Evolutionary conservation across 2,329 filamentous ascomycete species (phyloP).

Genomic region (Thyridium curvatum): DNA sequence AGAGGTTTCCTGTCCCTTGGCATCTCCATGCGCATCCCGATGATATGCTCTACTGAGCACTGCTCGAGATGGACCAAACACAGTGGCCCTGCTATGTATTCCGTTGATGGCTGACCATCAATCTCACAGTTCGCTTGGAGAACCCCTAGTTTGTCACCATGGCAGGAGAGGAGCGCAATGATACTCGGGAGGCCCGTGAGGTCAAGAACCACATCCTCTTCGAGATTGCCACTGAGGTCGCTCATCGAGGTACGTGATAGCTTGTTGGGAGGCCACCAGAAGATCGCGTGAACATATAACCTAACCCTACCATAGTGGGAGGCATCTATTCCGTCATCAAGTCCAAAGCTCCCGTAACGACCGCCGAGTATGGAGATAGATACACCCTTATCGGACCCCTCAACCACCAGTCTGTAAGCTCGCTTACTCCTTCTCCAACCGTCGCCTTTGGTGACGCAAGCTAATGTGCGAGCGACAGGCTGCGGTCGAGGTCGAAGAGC

Average conservation of each 20-base stretch:
- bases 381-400: conserved; percentile 94
- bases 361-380: conserved; percentile 94
- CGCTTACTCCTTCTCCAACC: not conserved
- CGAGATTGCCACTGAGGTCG: conserved; percentile 94
- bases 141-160: conserved; percentile 20
- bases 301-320: conserved; percentile 57
- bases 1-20: no score
- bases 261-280: not conserved
- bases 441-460: not conserved
- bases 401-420: conserved; percentile 77
- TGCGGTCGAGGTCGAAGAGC: conserved; percentile 93
- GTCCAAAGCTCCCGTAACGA: conserved; percentile 96
- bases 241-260: conserved; percentile 71
- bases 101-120: no score
- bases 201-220: conserved; percentile 95
- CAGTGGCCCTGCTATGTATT: no score
- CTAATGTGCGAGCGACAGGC: conserved; percentile 48
- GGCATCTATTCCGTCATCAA: conserved; percentile 99
- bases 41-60: no score
- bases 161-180: conserved; percentile 31
- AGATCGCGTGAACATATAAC: conserved; percentile 1
- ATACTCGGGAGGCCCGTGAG: conserved; percentile 50
- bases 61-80: no score
- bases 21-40: no score
- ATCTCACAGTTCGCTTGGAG: no score